Percentiles rank a stretch among this genome's conserved stretches.
phyloP scores from a whole-genome alignment of 805 yeast genomes.

The Suhomyces tanzawaensis region DNA sequence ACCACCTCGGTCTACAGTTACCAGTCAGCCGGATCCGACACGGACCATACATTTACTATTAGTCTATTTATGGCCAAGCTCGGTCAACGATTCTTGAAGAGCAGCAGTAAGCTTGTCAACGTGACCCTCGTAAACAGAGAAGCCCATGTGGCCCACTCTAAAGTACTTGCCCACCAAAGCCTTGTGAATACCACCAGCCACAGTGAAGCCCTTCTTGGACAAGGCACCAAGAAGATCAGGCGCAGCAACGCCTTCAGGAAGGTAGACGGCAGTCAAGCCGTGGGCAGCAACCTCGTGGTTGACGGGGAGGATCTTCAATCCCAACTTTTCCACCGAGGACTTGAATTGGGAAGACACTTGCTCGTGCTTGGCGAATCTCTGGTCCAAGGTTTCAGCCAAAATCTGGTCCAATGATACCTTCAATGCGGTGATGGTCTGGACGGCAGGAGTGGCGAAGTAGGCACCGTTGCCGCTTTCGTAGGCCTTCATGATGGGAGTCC shows the following conservation, averaged over 20 bases:
- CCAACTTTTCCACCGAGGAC: constrained; percentile 51
- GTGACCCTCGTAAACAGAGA: constrained; percentile 50
- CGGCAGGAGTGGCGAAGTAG: constrained; percentile 97
- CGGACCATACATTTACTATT: background rate
- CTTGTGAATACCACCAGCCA: constrained; percentile 90
- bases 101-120: constrained; percentile 34
- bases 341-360: constrained; percentile 66
- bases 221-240: constrained; percentile 59
- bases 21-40: background rate
- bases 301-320: constrained; percentile 68
- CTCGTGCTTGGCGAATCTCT: constrained; percentile 62
- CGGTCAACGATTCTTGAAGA: constrained; percentile 37
- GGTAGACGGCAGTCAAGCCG: constrained; percentile 82
- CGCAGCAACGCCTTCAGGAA: constrained; percentile 73
- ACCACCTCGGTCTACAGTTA: too few species aligned
- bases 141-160: constrained; percentile 97
- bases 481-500: constrained; percentile 87
- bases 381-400: constrained; percentile 51
- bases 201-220: constrained; percentile 63
- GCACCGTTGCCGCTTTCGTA: constrained; percentile 78
- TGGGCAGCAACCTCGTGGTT: constrained; percentile 66
- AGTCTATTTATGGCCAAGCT: constrained; percentile 31
- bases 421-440: constrained; percentile 79
- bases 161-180: constrained; percentile 79
- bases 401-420: constrained; percentile 74